Evolutionary conservation across 2,329 filamentous ascomycete species (phyloP).

Genomic region (Xylariaceae sp.): DNA sequence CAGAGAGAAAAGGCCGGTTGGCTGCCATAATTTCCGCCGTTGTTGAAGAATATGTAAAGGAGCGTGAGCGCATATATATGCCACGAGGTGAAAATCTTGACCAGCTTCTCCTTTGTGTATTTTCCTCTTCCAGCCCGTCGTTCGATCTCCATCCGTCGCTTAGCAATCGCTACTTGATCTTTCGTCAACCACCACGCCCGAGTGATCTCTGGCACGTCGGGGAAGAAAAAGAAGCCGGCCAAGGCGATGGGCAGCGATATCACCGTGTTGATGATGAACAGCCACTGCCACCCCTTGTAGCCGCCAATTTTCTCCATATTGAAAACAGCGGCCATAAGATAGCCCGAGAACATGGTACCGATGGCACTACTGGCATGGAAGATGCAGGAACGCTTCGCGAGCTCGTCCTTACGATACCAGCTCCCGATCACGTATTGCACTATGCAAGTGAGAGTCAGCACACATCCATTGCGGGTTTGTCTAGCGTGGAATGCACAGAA

Average conservation of each 20-base stretch:
- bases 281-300: conserved; percentile 50
- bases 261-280: conserved; percentile 50
- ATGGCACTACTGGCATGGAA: conserved; percentile 30
- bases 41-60: conserved; percentile 63
- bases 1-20: conserved; percentile 53
- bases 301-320: conserved; percentile 42
- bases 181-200: conserved; percentile 33
- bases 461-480: no score
- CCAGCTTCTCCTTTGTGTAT: conserved; percentile 45
- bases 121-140: conserved; percentile 38
- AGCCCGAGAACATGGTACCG: conserved; percentile 41
- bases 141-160: conserved; percentile 39
- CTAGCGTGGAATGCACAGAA: no score
- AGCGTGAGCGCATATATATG: conserved; percentile 56
- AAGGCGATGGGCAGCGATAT: conserved; percentile 50
- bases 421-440: conserved; percentile 32
- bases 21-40: conserved; percentile 41
- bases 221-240: conserved; percentile 40
- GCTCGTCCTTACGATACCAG: conserved; percentile 35
- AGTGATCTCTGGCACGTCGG: conserved; percentile 36
- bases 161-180: conserved; percentile 34
- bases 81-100: conserved; percentile 60
- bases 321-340: conserved; percentile 51
- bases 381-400: conserved; percentile 41
- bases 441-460: no score